phyloP scores from a whole-genome alignment of 2,329 filamentous ascomycete genomes.

The Ampelomyces quisqualis region DNA sequence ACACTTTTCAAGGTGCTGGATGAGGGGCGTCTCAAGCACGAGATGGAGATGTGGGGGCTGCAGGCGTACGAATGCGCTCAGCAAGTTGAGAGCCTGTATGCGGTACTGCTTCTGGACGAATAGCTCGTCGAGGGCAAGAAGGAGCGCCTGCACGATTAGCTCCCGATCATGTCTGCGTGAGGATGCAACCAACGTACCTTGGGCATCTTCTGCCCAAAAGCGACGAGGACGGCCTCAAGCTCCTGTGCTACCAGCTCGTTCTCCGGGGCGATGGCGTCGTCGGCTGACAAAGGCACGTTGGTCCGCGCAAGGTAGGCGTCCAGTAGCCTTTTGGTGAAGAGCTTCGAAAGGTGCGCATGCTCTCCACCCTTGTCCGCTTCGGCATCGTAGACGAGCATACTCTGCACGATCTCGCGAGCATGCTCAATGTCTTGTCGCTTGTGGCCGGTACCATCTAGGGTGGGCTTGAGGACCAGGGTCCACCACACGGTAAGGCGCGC shows the following conservation, averaged over 20 bases:
- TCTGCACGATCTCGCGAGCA: constrained; percentile 63
- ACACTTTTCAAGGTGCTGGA: constrained; percentile 70
- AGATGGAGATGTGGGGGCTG: constrained; percentile 79
- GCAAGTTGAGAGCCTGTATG: constrained; percentile 63
- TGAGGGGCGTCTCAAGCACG: constrained; percentile 69
- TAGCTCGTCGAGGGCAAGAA: constrained; percentile 64
- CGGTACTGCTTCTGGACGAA: constrained; percentile 66
- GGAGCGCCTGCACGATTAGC: constrained; percentile 58
- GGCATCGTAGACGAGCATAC: constrained; percentile 64
- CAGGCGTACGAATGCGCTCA: constrained; percentile 71
- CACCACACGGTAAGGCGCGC: constrained; percentile 71
- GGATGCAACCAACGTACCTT: constrained; percentile 46
- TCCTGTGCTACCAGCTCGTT: constrained; percentile 52
- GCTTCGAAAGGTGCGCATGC: constrained; percentile 47
- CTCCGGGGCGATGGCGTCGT: constrained; percentile 45
- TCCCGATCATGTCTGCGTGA: neutral
- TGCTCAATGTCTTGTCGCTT: constrained; percentile 66
- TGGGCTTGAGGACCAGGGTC: constrained; percentile 61
- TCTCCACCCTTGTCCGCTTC: constrained; percentile 55
- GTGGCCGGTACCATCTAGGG: constrained; percentile 58
- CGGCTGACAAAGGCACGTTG: constrained; percentile 39
- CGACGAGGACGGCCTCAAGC: constrained; percentile 55
- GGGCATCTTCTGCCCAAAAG: constrained; percentile 67
- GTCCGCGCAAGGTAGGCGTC: constrained; percentile 49
- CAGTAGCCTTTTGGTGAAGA: constrained; percentile 57